Percentiles rank a stretch among this genome's conserved stretches.
Evolutionary conservation across 371 early-diverging fungal genomes (phyloP).

Genomic region (Vairimorpha necatrix): DNA sequence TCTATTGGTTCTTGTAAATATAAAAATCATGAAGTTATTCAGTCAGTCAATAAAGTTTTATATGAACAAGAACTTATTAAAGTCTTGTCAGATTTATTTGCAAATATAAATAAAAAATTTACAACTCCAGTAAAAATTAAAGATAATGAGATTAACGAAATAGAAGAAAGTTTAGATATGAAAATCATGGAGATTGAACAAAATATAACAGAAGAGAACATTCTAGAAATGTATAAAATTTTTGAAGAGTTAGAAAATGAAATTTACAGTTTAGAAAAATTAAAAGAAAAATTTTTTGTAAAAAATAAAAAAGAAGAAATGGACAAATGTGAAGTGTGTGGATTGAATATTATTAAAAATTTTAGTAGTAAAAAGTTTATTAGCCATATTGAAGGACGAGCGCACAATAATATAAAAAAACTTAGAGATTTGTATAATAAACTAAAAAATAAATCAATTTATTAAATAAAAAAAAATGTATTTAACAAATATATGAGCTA

Average conservation of each 20-base stretch:
- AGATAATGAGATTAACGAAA: neutral
- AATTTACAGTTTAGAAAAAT: conserved; percentile 4
- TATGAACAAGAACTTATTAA: neutral
- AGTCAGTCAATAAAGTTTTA: neutral
- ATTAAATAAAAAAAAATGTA: no score
- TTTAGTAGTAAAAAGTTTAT: conserved; percentile 7
- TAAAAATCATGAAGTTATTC: conserved; percentile 18
- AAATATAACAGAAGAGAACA: conserved; percentile 4
- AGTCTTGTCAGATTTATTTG: neutral
- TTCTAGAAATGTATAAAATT: neutral
- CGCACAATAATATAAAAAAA: conserved; percentile 1
- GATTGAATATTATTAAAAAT: conserved; percentile 6
- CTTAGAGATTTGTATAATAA: conserved; percentile 3
- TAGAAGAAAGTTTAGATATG: conserved; percentile 6
- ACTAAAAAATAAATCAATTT: conserved; percentile 18
- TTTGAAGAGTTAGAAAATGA: conserved; percentile 12
- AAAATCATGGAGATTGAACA: neutral
- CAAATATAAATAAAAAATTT: neutral
- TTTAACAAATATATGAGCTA: neutral
- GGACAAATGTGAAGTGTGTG: conserved; percentile 15
- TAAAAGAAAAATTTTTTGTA: conserved; percentile 23
- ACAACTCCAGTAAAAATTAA: neutral
- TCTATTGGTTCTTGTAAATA: conserved; percentile 35
- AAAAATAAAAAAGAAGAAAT: conserved; percentile 12
- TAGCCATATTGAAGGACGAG: conserved; percentile 23